Evolutionary conservation across 2,329 filamentous ascomycete genomes (phyloP).

Genomic region (Colletotrichum australisinense): DNA sequence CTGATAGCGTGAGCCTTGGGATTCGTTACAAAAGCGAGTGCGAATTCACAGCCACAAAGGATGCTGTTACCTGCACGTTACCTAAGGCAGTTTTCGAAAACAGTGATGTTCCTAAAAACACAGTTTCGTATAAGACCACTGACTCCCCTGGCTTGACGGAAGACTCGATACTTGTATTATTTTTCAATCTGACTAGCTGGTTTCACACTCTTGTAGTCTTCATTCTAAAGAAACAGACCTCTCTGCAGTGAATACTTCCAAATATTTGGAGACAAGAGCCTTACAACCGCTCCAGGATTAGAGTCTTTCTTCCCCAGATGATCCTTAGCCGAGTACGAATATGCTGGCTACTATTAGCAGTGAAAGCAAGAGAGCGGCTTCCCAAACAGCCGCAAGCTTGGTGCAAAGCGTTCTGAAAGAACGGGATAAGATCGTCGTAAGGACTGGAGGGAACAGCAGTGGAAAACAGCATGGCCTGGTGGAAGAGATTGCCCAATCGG

Average conservation of each 20-base stretch:
- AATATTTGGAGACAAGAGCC: too few relatives aligned
- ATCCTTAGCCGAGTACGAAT: neutral
- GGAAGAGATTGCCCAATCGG: conserved; percentile 30
- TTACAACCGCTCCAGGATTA: neutral
- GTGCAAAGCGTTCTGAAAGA: neutral
- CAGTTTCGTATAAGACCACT: neutral
- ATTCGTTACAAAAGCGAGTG: conserved; percentile 3
- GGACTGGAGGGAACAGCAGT: neutral
- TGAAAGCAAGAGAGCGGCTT: neutral
- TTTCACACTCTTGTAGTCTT: neutral
- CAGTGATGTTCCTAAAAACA: neutral
- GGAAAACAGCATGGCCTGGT: conserved; percentile 25
- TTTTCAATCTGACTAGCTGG: neutral
- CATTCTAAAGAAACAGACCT: neutral
- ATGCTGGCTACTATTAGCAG: neutral
- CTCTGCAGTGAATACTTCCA: too few relatives aligned
- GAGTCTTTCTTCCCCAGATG: neutral
- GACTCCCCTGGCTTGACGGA: too few relatives aligned
- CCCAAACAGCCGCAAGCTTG: neutral
- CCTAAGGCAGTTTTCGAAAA: too few relatives aligned
- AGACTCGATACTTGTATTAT: neutral
- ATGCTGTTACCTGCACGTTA: neutral
- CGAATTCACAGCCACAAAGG: neutral
- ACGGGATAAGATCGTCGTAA: conserved; percentile 2
- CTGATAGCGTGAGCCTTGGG: neutral